Evolutionary conservation across 202 grass and related monocot genomes (phyloP).

Genomic region (Carex arenaria): DNA sequence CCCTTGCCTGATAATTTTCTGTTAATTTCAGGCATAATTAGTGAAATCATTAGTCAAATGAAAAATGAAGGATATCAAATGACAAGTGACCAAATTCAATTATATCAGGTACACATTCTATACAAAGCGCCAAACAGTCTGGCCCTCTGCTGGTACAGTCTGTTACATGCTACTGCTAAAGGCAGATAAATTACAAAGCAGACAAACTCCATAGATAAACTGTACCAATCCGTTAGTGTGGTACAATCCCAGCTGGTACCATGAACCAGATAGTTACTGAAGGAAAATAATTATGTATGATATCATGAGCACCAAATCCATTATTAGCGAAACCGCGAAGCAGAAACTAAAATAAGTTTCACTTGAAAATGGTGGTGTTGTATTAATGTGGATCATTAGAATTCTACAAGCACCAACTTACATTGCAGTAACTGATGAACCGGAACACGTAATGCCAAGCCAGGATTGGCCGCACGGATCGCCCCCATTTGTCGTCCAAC

Average conservation of each 20-base stretch:
- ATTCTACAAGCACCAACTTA: constrained; percentile 34
- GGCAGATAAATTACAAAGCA: no score
- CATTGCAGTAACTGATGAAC: constrained; percentile 66
- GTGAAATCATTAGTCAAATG: constrained; percentile 2
- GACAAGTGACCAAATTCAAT: neutral
- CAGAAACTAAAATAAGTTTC: constrained; percentile 12
- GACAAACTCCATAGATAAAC: neutral
- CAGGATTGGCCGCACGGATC: constrained; percentile 87
- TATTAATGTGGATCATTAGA: neutral
- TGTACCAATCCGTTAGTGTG: neutral
- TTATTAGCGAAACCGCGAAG: neutral
- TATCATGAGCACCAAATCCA: constrained; percentile 3
- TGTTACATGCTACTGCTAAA: neutral
- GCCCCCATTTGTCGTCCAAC: constrained; percentile 65
- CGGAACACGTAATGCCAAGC: constrained; percentile 62
- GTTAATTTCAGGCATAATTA: neutral
- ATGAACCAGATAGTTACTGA: neutral
- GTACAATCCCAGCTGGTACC: neutral
- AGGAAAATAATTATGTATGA: neutral
- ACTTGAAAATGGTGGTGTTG: neutral
- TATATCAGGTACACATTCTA: neutral
- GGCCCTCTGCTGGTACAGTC: neutral
- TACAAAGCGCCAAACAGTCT: neutral
- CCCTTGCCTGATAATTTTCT: constrained; percentile 67
- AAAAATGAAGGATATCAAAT: constrained; percentile 5